Evolutionary conservation across 441 rosid genomes (phyloP), one percentile per base, ranked within the genome.

Genomic region (Bocquillonia castaneifolia): DNA sequence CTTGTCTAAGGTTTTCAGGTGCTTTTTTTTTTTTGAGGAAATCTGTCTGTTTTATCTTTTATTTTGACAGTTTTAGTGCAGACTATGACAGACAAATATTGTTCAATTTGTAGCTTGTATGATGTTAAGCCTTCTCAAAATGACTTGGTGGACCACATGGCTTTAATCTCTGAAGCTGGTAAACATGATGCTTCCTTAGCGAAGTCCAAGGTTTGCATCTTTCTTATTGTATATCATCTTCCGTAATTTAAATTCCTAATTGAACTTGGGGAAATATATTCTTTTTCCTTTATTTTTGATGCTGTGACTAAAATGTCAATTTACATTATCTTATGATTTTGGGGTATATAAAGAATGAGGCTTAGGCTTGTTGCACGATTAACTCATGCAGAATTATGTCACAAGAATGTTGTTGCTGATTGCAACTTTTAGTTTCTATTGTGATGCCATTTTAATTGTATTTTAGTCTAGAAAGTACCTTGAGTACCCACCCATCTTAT

Each of bases 101-200:
- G 20, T 69, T 70, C 68, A 64, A 50, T 71, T 77, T 85, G 69
- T 68, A 93, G 99, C 74, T 78, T 69, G 13, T 81, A 75, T 76
- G 97, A 86, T 28, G 83, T 74, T 62, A 79, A 80, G 77, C 97
- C 96, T 51, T 86, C 91, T 1, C 85, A 79, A 59, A 83, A 91
- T 72, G 97, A 93, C 76, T 81, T 93, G 84, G 85, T 82, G 64
- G 88, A 88, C 64, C 89, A 91, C 78, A 63, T 78, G 63, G 75
- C 50, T 52, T 73, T 89, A 76, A 81, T 93, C 51, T 51, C 69
- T 52, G 95, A 88, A 78, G 96, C 91, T 58, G 78, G 84, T 59
- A 69, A 80, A 76, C 79, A 83, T 76, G 91, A 88, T 70, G 79
- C 28, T 15, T 70, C 64, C 55, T 76, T 93, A 70, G 80, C 76